These are phyloP conservation scores for Chrysoporthe puriensis DNA, from an alignment of 2,329 filamentous ascomycete species.

Conservation along the genomic window DNA sequence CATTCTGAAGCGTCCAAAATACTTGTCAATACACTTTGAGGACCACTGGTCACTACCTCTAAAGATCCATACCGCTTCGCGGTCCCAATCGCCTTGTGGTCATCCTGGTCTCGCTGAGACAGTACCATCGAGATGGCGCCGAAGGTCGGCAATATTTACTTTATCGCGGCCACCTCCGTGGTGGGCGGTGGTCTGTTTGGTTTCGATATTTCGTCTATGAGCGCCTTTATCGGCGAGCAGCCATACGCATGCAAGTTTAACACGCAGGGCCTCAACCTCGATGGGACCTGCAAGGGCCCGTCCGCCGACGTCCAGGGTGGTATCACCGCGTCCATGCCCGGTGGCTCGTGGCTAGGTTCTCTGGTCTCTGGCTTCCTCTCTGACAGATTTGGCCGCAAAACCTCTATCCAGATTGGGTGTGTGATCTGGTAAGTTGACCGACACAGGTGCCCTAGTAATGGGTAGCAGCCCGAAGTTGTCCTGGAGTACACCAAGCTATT, in stretches of 20 bases:
- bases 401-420: conserved; percentile 54
- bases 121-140: conserved; percentile 7
- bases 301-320: conserved; percentile 57
- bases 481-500: too few species aligned
- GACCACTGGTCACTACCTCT: background rate
- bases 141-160: conserved; percentile 45
- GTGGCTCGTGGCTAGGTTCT: conserved; percentile 69
- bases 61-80: conserved; percentile 2
- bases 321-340: conserved; percentile 73
- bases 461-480: too few species aligned
- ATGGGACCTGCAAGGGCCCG: conserved; percentile 54
- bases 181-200: conserved; percentile 37
- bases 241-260: conserved; percentile 50
- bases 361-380: conserved; percentile 62
- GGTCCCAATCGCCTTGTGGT: background rate
- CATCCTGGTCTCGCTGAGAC: background rate
- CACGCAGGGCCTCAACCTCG: conserved; percentile 38
- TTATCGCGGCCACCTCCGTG: conserved; percentile 48
- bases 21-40: conserved; percentile 6
- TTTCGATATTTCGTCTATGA: conserved; percentile 43
- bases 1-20: background rate
- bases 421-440: conserved; percentile 51
- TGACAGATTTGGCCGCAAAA: conserved; percentile 55
- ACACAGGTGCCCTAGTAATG: too few species aligned
- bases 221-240: conserved; percentile 46